Percentiles rank a stretch among this genome's conserved stretches.
These are phyloP conservation scores for Phytophthora pistaciae DNA, from an alignment of 352 stramenopile genomes.

Conservation along the genomic window DNA sequence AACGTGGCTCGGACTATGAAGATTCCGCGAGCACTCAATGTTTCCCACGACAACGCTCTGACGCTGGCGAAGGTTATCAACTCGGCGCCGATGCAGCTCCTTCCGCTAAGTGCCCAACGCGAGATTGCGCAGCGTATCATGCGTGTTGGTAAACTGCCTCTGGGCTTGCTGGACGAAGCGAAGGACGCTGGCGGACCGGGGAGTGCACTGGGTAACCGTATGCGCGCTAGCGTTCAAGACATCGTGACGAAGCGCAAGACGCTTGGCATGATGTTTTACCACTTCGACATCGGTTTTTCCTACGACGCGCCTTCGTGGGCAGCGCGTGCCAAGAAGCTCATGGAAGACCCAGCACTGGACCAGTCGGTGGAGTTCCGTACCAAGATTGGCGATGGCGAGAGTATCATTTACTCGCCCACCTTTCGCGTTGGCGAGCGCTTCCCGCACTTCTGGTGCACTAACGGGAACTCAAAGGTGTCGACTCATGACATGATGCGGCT, in stretches of 20 bases:
- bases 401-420: conserved; percentile 49
- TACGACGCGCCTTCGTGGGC: conserved; percentile 67
- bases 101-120: conserved; percentile 63
- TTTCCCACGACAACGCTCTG: conserved; percentile 85
- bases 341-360: conserved; percentile 68
- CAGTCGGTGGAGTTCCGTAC: conserved; percentile 56
- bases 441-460: conserved; percentile 71
- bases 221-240: conserved; percentile 64
- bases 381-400: conserved; percentile 14
- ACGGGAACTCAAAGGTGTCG: conserved; percentile 45
- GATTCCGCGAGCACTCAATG: conserved; percentile 77
- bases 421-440: conserved; percentile 71
- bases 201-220: conserved; percentile 62
- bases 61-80: conserved; percentile 67
- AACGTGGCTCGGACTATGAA: conserved; percentile 92
- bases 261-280: conserved; percentile 89
- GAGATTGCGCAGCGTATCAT: conserved; percentile 77
- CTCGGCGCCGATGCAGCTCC: conserved; percentile 63
- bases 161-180: conserved; percentile 59
- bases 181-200: conserved; percentile 32
- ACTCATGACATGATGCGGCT: conserved; percentile 52
- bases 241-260: conserved; percentile 64
- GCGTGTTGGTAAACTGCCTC: conserved; percentile 69
- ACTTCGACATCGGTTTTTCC: conserved; percentile 88
- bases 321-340: conserved; percentile 56